Conservation (phyloP, 2,329 filamentous ascomycete species). For the Colletotrichum sp. region DNA sequence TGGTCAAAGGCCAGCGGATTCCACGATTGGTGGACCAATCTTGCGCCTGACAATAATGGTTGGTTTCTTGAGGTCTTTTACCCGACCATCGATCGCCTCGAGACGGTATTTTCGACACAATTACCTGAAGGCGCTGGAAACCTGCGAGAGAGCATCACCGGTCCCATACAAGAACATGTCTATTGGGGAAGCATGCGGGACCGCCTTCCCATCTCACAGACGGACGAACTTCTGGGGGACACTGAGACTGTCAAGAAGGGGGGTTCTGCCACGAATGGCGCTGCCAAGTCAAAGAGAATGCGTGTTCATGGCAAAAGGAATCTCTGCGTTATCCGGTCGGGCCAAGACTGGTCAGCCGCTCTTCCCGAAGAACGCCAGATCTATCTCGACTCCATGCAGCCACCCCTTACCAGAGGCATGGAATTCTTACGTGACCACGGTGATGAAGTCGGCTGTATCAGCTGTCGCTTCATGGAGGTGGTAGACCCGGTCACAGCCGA, state of each 20-base stretch:
- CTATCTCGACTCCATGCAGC: not conserved
- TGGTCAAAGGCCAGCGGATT: not conserved
- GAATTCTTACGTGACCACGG: not conserved
- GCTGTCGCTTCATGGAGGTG: not conserved
- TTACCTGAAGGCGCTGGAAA: not conserved
- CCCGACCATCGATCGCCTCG: not conserved
- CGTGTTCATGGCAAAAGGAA: fast-evolving
- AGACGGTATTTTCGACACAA: fast-evolving
- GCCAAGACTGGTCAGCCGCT: not conserved
- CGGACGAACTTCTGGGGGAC: fast-evolving
- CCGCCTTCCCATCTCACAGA: not conserved
- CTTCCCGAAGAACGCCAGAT: not conserved
- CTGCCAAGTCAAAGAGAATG: fast-evolving
- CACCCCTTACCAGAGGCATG: not conserved
- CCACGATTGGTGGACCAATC: not conserved
- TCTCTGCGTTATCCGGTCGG: not conserved
- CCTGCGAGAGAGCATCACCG: not conserved
- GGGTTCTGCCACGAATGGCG: not conserved
- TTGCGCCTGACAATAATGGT: fast-evolving
- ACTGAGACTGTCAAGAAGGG: fast-evolving
- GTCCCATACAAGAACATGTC: not conserved
- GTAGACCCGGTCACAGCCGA: not conserved
- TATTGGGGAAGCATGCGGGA: not conserved
- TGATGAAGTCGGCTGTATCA: not conserved
- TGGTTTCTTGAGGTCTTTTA: not conserved